Conservation (phyloP, 495 filamentous ascomycete genomes). For the Podospora appendiculata region DNA sequence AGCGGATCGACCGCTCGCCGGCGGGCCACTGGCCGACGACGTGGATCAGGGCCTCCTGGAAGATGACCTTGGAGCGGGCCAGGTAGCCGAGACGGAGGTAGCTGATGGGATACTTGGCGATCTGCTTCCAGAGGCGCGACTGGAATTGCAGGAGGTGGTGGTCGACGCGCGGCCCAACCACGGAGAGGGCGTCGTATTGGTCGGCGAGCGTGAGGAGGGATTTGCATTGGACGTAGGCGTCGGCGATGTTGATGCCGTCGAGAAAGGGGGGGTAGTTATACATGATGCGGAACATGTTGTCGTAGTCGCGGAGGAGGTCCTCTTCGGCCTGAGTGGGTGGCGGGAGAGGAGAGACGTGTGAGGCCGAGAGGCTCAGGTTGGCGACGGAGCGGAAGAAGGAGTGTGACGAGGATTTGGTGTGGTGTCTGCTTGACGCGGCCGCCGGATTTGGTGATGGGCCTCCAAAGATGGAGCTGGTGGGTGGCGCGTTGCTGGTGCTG, state of each 20-base stretch:
- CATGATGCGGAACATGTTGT: constrained; percentile 87
- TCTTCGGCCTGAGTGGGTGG: constrained; percentile 44
- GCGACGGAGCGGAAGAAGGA: constrained; percentile 84
- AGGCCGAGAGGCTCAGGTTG: constrained; percentile 50
- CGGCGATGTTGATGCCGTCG: constrained; percentile 77
- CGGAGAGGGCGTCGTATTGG: constrained; percentile 82
- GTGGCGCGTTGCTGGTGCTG: constrained; percentile 1
- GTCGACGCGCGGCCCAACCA: constrained; percentile 84
- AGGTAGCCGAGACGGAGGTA: constrained; percentile 87
- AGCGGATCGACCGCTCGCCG: constrained; percentile 66
- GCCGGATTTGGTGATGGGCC: constrained; percentile 5
- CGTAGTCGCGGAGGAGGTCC: constrained; percentile 79
- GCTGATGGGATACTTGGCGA: constrained; percentile 84
- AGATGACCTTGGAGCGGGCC: constrained; percentile 76
- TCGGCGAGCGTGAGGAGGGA: constrained; percentile 75
- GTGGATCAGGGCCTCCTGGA: constrained; percentile 81
- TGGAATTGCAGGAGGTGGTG: constrained; percentile 90
- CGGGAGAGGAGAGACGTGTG: constrained; percentile 24
- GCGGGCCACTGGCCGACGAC: constrained; percentile 89
- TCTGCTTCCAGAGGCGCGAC: constrained; percentile 82
- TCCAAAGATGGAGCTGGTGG: constrained; percentile 36
- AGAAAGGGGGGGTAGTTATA: constrained; percentile 82
- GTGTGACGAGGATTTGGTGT: constrained; percentile 38
- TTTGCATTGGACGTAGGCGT: constrained; percentile 88
- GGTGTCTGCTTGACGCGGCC: constrained; percentile 17